A percentile compares a stretch with the other conserved stretches of the same genome.
These are phyloP conservation scores for Marchantia polymorpha DNA, from an alignment of 225 moss, liverwort and hornwort species.

Conservation along the genomic window DNA sequence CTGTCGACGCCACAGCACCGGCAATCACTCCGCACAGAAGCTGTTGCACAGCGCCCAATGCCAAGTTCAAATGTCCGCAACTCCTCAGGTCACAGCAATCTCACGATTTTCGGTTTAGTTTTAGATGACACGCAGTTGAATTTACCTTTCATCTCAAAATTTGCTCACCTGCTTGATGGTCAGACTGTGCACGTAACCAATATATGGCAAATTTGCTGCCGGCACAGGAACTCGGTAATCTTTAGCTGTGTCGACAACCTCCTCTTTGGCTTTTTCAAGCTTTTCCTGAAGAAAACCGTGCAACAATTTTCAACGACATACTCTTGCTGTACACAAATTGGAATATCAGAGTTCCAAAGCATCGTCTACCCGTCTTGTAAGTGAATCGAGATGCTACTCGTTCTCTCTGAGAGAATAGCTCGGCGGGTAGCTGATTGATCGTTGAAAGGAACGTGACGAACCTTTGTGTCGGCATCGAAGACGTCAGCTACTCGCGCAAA, in stretches of 20 bases:
- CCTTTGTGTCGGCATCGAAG: conserved; percentile 24
- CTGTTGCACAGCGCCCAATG: conserved; percentile 28
- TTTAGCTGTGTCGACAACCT: conserved; percentile 50
- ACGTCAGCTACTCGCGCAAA: conserved; percentile 26
- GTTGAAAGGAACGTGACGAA: not conserved
- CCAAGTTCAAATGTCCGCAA: no score
- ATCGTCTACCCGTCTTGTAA: no score
- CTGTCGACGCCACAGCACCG: conserved; percentile 63
- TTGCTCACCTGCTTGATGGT: conserved; percentile 69
- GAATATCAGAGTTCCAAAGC: not conserved
- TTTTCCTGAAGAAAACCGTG: not conserved
- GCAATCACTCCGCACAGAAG: conserved; percentile 79
- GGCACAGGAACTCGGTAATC: conserved; percentile 72
- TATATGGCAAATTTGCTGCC: conserved; percentile 45
- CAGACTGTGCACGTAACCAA: conserved; percentile 70
- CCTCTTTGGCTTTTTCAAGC: conserved; percentile 37
- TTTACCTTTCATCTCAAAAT: no score
- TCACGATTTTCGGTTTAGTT: no score
- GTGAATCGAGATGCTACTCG: not conserved
- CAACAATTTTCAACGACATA: not conserved
- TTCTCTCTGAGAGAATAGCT: not conserved
- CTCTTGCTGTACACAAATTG: not conserved
- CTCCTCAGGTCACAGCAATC: no score
- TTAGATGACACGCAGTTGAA: no score
- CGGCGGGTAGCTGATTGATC: not conserved